These are phyloP conservation scores for Calonectria hawksworthii DNA, from an alignment of 2,329 filamentous ascomycete species.

Conservation along the genomic window DNA sequence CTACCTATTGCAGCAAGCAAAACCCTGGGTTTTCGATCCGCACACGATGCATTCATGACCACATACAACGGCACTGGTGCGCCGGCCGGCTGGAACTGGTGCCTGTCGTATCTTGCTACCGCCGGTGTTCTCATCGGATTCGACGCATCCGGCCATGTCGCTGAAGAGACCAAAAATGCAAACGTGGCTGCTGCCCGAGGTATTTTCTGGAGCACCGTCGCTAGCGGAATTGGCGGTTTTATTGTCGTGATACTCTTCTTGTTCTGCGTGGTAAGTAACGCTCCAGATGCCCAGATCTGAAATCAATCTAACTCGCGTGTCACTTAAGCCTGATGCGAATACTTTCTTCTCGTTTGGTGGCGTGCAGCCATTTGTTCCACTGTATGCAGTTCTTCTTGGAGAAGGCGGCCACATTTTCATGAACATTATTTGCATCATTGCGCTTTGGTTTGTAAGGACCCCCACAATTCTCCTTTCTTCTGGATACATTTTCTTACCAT, in stretches of 20 bases:
- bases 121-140: conserved; percentile 73
- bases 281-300: no score
- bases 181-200: conserved; percentile 67
- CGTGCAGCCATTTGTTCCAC: conserved; percentile 70
- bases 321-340: conserved; percentile 62
- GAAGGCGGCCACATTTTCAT: conserved; percentile 71
- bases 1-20: conserved; percentile 69
- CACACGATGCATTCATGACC: conserved; percentile 71
- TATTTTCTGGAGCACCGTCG: conserved; percentile 73
- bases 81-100: conserved; percentile 73
- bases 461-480: no score
- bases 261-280: conserved; percentile 64
- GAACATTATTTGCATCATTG: conserved; percentile 69
- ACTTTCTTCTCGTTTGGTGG: conserved; percentile 67
- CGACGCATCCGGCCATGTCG: conserved; percentile 72
- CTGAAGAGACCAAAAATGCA: conserved; percentile 73
- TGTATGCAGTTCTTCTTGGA: conserved; percentile 70
- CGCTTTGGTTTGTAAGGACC: conserved; percentile 63
- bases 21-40: conserved; percentile 70
- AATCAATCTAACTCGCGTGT: not conserved
- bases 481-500: not conserved
- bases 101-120: conserved; percentile 71
- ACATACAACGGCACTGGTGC: conserved; percentile 71
- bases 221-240: conserved; percentile 68
- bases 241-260: conserved; percentile 70